These are phyloP conservation scores for Euphorbia tirucalli DNA, from an alignment of 345 rosid species.

Conservation along the genomic window DNA sequence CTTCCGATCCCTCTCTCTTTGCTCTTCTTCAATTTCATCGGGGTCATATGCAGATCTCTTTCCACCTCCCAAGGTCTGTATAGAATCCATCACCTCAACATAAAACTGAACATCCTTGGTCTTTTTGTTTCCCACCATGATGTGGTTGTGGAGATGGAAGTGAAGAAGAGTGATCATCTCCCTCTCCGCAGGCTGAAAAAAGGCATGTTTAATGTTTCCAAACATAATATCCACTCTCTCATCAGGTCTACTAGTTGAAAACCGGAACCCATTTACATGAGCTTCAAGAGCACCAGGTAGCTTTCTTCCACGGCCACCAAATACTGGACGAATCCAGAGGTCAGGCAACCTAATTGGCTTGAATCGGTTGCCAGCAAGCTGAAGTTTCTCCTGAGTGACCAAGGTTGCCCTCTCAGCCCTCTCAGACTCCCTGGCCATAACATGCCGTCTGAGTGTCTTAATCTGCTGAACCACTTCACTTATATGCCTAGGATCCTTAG, in stretches of 20 bases:
- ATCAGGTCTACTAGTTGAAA: slow-evolving; percentile 68
- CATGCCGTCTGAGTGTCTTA: slow-evolving; percentile 77
- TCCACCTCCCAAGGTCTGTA: slow-evolving; percentile 84
- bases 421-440: slow-evolving; percentile 77
- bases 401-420: slow-evolving; percentile 91
- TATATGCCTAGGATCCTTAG: slow-evolving; percentile 88
- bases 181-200: slow-evolving; percentile 95
- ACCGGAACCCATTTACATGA: slow-evolving; percentile 79
- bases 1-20: slow-evolving; percentile 82
- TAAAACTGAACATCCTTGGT: slow-evolving; percentile 94
- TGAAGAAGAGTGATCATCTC: slow-evolving; percentile 90
- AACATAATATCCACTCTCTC: slow-evolving; percentile 87
- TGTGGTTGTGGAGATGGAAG: slow-evolving; percentile 88
- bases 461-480: slow-evolving; percentile 83
- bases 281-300: slow-evolving; percentile 84
- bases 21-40: slow-evolving; percentile 94
- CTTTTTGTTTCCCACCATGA: slow-evolving; percentile 92
- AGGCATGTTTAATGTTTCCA: slow-evolving; percentile 81
- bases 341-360: slow-evolving; percentile 81
- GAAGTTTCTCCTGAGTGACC: slow-evolving; percentile 88
- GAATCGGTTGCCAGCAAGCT: slow-evolving; percentile 56
- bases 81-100: slow-evolving; percentile 90
- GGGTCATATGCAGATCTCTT: slow-evolving; percentile 96
- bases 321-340: slow-evolving; percentile 85
- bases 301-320: slow-evolving; percentile 92